A percentile compares a stretch with the other conserved stretches of the same genome.
Evolutionary conservation across 176 grass and related monocot species (phyloP).

Genomic region (Zizania latifolia): DNA sequence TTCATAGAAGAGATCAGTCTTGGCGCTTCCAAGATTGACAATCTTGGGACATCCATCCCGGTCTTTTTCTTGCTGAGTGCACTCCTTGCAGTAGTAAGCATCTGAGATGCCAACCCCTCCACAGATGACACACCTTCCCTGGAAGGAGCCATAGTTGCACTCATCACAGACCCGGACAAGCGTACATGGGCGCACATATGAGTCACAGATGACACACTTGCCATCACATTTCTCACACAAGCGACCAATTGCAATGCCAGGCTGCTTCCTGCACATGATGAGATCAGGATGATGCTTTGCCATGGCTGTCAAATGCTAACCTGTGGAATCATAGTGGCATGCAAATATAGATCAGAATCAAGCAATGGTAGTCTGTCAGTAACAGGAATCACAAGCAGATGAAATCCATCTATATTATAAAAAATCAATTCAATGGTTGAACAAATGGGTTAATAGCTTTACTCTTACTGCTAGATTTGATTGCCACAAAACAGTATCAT

Average conservation of each 20-base stretch:
- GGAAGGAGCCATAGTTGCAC: conserved; percentile 83
- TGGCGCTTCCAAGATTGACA: conserved; percentile 78
- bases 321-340: conserved; percentile 1
- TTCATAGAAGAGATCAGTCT: conserved; percentile 84
- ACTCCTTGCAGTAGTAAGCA: conserved; percentile 86
- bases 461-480: background rate
- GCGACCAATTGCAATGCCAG: conserved; percentile 67
- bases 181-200: conserved; percentile 66
- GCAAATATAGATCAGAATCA: background rate
- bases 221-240: conserved; percentile 78
- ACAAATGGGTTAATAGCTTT: background rate
- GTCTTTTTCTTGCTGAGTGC: conserved; percentile 84
- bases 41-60: conserved; percentile 79
- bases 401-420: background rate
- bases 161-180: conserved; percentile 74
- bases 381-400: background rate
- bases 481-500: background rate
- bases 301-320: conserved; percentile 39
- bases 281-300: conserved; percentile 86
- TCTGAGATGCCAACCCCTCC: conserved; percentile 81
- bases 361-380: background rate
- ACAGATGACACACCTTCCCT: conserved; percentile 80
- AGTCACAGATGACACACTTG: conserved; percentile 80
- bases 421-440: background rate
- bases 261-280: conserved; percentile 85